Base-by-base conservation (phyloP, 2,329 filamentous ascomycete genomes). In the Phyllosticta citribraziliensis region DNA sequence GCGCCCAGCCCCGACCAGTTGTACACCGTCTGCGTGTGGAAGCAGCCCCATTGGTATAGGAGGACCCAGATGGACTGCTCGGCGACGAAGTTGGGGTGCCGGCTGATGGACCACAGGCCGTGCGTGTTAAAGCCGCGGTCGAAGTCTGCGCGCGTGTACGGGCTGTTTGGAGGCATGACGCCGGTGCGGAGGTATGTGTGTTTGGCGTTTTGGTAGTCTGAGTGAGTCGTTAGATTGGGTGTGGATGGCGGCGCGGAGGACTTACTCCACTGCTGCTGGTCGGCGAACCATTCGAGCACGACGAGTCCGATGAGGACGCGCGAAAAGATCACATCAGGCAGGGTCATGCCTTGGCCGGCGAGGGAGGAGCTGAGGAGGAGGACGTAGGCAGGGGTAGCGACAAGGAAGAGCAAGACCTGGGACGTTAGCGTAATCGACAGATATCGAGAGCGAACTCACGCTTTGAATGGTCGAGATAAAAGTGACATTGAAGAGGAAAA, bases 71-170 rank as follows among this genome's bases (percentile, higher is more conserved):
- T 85, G 30, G 85, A 80, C 76, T 97, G 94, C 75, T 99, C 94
- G 5, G 89, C 90, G 5, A 89, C 85, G 70, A 97, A 99, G 74
- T 99, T 99, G 55, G 94, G 94, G 73, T 99, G 95, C 54, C 94
- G 84, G 67, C 88, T 93, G 78, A 87, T 91, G 0, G 86, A 87
- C 87, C 89, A 99, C 8, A 99, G 79, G 0, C 94, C 94, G 4
- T 81, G 84, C 9, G 89, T 88, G 65, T 89, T 81, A 75, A 99
- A 99, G 52, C 94, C 94, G 47, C 93, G 88, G 65, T 97, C 90
- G 25, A 99, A 83, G 59, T 96, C 90, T 63, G 84, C 84, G 66
- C 87, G 84, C 0, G 80, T 81, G 73, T 82, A 91, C 66, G 77
- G 77, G 71, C 74, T 79, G 27, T 74, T 74, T 5, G 76, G 73